phyloP scores from a whole-genome alignment of 2,329 filamentous ascomycete species.

The Phialocephala subalpina region DNA sequence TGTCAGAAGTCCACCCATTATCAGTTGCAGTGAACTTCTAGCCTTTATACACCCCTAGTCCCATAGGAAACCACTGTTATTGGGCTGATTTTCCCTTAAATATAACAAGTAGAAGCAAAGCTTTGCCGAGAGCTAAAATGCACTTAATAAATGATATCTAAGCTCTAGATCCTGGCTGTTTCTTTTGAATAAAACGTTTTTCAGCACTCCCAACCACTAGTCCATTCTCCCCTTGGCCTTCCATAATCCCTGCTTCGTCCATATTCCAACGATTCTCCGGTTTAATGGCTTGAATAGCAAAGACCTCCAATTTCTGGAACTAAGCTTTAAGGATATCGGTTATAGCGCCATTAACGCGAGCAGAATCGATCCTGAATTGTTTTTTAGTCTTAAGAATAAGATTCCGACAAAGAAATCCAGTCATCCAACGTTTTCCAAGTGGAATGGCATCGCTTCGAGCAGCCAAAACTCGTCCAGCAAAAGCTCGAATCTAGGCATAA shows the following conservation, averaged over 20 bases:
- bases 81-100: no score
- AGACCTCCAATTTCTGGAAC: slow-evolving; percentile 21
- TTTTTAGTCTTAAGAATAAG: slow-evolving; percentile 14
- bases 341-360: slow-evolving; percentile 18
- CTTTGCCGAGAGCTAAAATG: slow-evolving; percentile 13
- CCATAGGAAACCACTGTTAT: no score
- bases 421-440: slow-evolving; percentile 18
- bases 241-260: slow-evolving; percentile 19
- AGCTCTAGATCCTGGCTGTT: slow-evolving; percentile 14
- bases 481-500: slow-evolving; percentile 7
- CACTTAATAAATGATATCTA: slow-evolving; percentile 26
- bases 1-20: no score
- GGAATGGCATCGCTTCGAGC: neutral
- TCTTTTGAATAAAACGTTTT: no score
- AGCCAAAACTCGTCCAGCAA: neutral
- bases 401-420: slow-evolving; percentile 13
- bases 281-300: slow-evolving; percentile 1
- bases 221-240: slow-evolving; percentile 15
- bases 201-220: slow-evolving; percentile 19
- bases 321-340: slow-evolving; percentile 18
- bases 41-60: no score
- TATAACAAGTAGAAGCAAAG: slow-evolving; percentile 19
- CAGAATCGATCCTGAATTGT: slow-evolving; percentile 18
- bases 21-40: no score
- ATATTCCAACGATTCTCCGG: slow-evolving; percentile 20